Evolutionary conservation across 257 asterid species (phyloP), one percentile per base, ranked within the genome.

Genomic region (Nicotiana sylvestris): DNA sequence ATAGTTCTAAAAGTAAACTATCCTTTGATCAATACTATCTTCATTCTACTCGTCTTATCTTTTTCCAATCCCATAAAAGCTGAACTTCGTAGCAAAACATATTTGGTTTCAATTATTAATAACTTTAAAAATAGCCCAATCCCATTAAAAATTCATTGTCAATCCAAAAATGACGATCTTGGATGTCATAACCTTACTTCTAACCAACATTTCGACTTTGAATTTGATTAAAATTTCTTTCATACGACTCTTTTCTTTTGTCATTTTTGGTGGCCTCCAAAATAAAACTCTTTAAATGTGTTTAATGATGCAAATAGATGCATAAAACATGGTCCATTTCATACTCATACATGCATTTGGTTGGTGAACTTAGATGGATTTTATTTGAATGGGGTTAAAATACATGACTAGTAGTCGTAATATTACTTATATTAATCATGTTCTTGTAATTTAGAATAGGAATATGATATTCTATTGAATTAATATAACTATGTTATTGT

Each of bases 231-330:
- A 21, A 53, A 81, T 2, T 2, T 15, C 0, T 70, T 70, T 3
- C 3, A n/a, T 0, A 58, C 1, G 13, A 82, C 81, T 15, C 21
- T 56, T 35, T 82, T 15, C 49, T 56, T 69, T 27, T 82, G 74
- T 16, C 84, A 82, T 82, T 82, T 70, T 57, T 82, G 81, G 76
- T 74, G 74, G 76, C 11, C 8, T 15, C 6, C 55, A 13, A 82
- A 74, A 30, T 3, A 60, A 1, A 43, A 1, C 2, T 1, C 1
- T 0, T 58, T 82, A 27, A 17, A 37, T 8, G 84, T 60, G 17
- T 72, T 57, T 25, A 39, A 35, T 39, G 6, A 37, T 16, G 74
- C 76, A 21, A 21, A 70, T 0, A 15, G 53, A 11, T 82, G 64
- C 16, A 65, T 64, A 21, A 21, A 35, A 5, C 0, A 1, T 32